Evolutionary conservation across 306 rosid genomes (phyloP).

Genomic region (Acacia crassicarpa): DNA sequence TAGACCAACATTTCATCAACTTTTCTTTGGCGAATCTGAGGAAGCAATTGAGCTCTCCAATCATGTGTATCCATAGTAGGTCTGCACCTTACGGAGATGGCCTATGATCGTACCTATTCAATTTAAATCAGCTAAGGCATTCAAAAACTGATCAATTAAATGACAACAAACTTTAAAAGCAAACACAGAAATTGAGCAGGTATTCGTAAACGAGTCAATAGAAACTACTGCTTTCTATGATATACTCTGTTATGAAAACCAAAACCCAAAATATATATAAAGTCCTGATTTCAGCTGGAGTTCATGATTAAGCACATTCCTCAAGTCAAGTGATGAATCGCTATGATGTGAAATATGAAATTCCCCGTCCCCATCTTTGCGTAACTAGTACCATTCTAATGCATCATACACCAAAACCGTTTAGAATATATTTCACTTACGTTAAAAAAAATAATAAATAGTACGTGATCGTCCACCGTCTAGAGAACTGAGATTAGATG

Average conservation of each 20-base stretch:
- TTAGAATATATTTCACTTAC: neutral
- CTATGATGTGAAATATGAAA: neutral
- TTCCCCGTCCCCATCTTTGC: neutral
- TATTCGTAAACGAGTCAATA: neutral
- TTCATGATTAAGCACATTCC: neutral
- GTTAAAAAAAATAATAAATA: neutral
- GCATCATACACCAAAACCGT: neutral
- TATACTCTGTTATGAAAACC: neutral
- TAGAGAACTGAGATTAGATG: too few species aligned
- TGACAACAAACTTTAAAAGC: neutral
- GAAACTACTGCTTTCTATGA: neutral
- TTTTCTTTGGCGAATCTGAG: constrained; percentile 14
- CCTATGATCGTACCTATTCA: neutral
- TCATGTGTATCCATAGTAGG: constrained; percentile 26
- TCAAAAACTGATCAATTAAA: neutral
- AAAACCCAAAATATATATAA: too few species aligned
- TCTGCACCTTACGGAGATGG: constrained; percentile 3
- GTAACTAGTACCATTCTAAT: neutral
- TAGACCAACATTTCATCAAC: constrained; percentile 29
- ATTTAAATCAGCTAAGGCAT: neutral
- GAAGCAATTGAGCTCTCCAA: constrained; percentile 35
- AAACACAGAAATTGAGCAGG: neutral
- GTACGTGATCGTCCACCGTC: too few species aligned
- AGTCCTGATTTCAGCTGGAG: neutral
- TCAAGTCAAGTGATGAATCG: neutral